Evolutionary conservation across 208 protist species (phyloP), one percentile per base, ranked within the genome.

Genomic region (Kentomonas sorsogonicus): DNA sequence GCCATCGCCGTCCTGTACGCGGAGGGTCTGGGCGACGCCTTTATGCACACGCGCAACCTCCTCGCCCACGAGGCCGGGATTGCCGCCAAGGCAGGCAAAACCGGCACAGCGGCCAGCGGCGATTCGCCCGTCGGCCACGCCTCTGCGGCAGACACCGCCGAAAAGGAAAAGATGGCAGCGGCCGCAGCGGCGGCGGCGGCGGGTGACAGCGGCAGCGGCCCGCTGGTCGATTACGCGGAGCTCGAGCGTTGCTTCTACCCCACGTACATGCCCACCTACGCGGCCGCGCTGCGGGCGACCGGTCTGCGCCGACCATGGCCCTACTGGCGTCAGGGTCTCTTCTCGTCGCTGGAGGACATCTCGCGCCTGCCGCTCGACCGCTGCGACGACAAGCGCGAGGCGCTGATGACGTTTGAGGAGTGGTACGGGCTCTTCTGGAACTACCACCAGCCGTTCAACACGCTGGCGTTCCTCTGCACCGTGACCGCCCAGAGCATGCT

Each of bases 391-490:
- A 79, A 86, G 30, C 76, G 74, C 39, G 69, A 86, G 65, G 59
- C 76, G 0, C 22, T 67, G 40, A 40, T 94, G 53, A 82, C 45
- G 47, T 94, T 91, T 61, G 78, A 89, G 55, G 83, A 94, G 66
- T 94, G 82, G 81, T 91, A 88, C 58, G 79, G 62, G n/a, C 79
- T 94, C 41, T 89, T 94, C 43, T 91, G 82, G 82, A 94, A 94
- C 63, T 94, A 94, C 67, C 86, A 86, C 60, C 75, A 82, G 41
- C 83, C 87, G 4, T 88, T 91, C 61, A 86, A 79, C 64, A 50
- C 76, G 15, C 53, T 89, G 22, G 80, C 83, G 27, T 94, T 84
- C 57, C 55, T 89, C n/a, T 78, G 77, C 69, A 87, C 81, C 72
- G 60, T 89, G n/a, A 90, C 82, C 13, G 81, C 75, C 13, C 83